These are phyloP conservation scores for Lepidium campestre DNA, from an alignment of 441 rosid genomes.

Conservation along the genomic window DNA sequence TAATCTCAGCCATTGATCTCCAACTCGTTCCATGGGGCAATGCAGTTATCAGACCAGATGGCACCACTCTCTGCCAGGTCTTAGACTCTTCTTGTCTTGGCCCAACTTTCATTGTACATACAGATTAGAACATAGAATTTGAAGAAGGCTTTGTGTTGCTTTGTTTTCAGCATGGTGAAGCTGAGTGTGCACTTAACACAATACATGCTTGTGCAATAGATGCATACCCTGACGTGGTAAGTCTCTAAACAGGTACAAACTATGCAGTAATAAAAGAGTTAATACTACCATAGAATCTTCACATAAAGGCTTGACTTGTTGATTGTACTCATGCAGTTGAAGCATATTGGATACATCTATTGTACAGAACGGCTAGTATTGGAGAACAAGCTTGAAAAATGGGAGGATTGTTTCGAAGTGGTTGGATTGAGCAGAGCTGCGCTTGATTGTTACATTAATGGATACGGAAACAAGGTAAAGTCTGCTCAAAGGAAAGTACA, in stretches of 20 bases:
- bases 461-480: slow-evolving; percentile 49
- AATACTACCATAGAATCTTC: not conserved
- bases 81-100: not conserved
- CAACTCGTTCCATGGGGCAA: slow-evolving; percentile 77
- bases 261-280: not conserved
- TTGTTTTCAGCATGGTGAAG: slow-evolving; percentile 52
- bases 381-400: slow-evolving; percentile 38
- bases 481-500: not conserved
- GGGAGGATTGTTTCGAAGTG: slow-evolving; percentile 48
- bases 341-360: slow-evolving; percentile 47
- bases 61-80: slow-evolving; percentile 63
- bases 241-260: not conserved
- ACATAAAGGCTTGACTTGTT: not conserved
- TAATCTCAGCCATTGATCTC: slow-evolving; percentile 54
- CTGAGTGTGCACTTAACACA: slow-evolving; percentile 55
- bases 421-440: slow-evolving; percentile 35
- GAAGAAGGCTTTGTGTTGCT: not conserved
- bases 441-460: slow-evolving; percentile 48
- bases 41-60: slow-evolving; percentile 30
- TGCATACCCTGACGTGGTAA: slow-evolving; percentile 57
- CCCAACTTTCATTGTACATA: not conserved
- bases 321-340: slow-evolving; percentile 32
- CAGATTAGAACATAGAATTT: not conserved
- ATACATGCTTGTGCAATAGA: slow-evolving; percentile 62
- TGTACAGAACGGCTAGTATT: slow-evolving; percentile 46